Evolutionary conservation across 345 rosid species (phyloP).

Genomic region (Eucalyptus melliodora): DNA sequence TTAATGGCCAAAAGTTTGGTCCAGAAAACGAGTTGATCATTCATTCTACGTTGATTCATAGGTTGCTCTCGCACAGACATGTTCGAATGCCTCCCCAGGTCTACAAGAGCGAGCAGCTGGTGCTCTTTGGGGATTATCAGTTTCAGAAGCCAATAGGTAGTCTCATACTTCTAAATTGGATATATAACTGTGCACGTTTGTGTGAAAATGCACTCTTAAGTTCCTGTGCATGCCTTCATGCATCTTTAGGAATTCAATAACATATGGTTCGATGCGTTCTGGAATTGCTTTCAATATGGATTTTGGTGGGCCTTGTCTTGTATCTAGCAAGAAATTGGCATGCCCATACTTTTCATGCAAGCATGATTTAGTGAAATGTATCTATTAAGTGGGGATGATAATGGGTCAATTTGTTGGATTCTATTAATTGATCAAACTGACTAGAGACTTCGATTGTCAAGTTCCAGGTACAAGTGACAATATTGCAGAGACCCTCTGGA

Average conservation of each 20-base stretch:
- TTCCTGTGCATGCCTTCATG: not conserved
- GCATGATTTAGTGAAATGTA: not conserved
- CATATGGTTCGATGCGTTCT: not conserved
- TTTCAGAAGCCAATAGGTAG: conserved; percentile 88
- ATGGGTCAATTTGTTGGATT: not conserved
- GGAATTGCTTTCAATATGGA: not conserved
- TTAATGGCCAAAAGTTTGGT: not conserved
- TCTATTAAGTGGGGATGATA: not conserved
- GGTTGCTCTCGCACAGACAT: conserved; percentile 85
- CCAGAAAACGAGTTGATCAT: not conserved
- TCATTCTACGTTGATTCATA: not conserved
- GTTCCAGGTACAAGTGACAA: not conserved
- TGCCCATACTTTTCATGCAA: not conserved
- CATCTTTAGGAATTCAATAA: not conserved
- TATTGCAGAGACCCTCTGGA: not conserved
- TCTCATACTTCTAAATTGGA: not conserved
- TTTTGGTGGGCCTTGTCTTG: not conserved
- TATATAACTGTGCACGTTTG: not conserved
- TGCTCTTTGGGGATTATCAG: conserved; percentile 95
- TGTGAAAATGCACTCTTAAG: not conserved
- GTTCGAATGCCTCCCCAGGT: conserved; percentile 79
- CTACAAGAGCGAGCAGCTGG: conserved; percentile 99
- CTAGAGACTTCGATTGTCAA: not conserved
- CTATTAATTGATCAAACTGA: not conserved
- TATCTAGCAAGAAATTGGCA: not conserved